A percentile compares a stretch with the other conserved stretches of the same genome.
Conservation (phyloP, 2,329 filamentous ascomycete genomes). For the Trichoderma asperellum region DNA sequence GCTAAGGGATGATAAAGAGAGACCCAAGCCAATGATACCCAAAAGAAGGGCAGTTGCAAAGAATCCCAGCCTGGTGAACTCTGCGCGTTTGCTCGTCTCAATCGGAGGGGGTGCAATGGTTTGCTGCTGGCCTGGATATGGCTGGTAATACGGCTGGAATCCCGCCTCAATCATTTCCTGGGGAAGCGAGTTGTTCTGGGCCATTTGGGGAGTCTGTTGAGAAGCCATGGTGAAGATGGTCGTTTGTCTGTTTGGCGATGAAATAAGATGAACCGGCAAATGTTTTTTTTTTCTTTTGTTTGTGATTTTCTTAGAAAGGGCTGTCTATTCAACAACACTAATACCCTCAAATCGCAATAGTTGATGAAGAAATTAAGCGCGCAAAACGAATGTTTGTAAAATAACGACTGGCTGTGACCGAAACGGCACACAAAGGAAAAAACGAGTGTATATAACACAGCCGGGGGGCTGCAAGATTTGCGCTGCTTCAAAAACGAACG, state of each 20-base stretch:
- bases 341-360: background rate
- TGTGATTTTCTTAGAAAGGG: background rate
- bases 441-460: constrained; percentile 3
- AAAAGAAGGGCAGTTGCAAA: constrained; percentile 38
- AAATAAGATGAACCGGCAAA: background rate
- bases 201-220: constrained; percentile 28
- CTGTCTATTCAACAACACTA: background rate
- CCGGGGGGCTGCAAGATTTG: background rate
- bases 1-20: background rate
- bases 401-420: background rate
- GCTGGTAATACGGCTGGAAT: constrained; percentile 6
- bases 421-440: background rate
- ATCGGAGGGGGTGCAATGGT: background rate
- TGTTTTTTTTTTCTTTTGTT: background rate
- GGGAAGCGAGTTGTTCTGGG: constrained; percentile 34
- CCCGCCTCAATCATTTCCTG: constrained; percentile 8
- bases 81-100: background rate
- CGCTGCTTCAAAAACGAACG: constrained; percentile 17
- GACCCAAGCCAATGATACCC: constrained; percentile 36
- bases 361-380: background rate
- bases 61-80: constrained; percentile 39
- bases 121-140: constrained; percentile 22
- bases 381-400: constrained; percentile 1
- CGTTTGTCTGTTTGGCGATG: background rate
- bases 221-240: constrained; percentile 8